phyloP scores from a whole-genome alignment of 352 stramenopile species.

The Globisporangium okanoganense region DNA sequence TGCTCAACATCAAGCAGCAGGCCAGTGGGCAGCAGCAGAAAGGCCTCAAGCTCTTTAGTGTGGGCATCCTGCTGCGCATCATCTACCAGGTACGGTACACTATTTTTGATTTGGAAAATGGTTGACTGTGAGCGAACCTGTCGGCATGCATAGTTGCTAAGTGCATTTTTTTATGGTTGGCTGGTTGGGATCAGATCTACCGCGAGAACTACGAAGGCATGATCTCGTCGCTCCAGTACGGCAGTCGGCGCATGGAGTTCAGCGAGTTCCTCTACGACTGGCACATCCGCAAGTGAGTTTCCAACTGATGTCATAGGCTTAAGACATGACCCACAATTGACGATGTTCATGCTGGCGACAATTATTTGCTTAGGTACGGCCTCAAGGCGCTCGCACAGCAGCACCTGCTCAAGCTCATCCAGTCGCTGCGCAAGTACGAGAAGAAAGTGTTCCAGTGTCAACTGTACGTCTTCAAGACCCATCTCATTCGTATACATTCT shows the following conservation, averaged over 20 bases:
- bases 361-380: slow-evolving; percentile 29
- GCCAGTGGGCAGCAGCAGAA: slow-evolving; percentile 22
- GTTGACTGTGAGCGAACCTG: neutral
- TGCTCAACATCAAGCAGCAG: slow-evolving; percentile 41
- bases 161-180: neutral
- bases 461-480: slow-evolving; percentile 28
- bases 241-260: slow-evolving; percentile 68
- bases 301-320: neutral
- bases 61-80: slow-evolving; percentile 53
- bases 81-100: slow-evolving; percentile 37
- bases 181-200: slow-evolving; percentile 40
- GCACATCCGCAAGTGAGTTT: slow-evolving; percentile 70
- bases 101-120: neutral
- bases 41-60: slow-evolving; percentile 57
- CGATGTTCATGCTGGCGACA: neutral
- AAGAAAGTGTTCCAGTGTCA: slow-evolving; percentile 64
- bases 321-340: neutral
- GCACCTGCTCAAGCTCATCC: slow-evolving; percentile 72
- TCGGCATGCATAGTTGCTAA: neutral
- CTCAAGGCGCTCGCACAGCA: slow-evolving; percentile 72
- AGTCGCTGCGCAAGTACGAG: slow-evolving; percentile 72
- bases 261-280: slow-evolving; percentile 85
- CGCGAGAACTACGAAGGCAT: slow-evolving; percentile 69
- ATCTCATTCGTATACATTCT: neutral
- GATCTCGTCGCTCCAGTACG: slow-evolving; percentile 64